phyloP scores from a whole-genome alignment of 306 rosid genomes.

The Begonia fuchsioides region DNA sequence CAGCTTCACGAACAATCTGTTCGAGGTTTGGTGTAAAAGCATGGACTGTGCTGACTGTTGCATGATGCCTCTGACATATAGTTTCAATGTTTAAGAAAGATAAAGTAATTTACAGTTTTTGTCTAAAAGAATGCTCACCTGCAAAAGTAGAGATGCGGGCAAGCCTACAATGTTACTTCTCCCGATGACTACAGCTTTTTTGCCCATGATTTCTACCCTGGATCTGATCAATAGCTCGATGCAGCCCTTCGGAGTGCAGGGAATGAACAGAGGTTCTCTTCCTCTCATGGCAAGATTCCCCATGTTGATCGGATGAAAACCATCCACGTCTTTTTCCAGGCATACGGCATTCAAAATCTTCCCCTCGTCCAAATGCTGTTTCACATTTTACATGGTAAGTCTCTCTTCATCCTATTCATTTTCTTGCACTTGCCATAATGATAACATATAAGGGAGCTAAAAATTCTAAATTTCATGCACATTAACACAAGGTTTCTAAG shows the following conservation, averaged over 20 bases:
- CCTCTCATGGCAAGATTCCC: slow-evolving; percentile 83
- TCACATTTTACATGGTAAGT: neutral
- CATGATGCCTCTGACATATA: slow-evolving; percentile 72
- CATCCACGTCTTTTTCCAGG: slow-evolving; percentile 90
- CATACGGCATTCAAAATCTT: slow-evolving; percentile 35
- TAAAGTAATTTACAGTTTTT: neutral
- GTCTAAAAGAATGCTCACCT: slow-evolving; percentile 26
- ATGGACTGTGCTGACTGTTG: slow-evolving; percentile 69
- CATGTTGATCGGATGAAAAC: slow-evolving; percentile 75
- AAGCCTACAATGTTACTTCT: slow-evolving; percentile 85
- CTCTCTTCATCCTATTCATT: neutral
- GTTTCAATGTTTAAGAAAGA: neutral
- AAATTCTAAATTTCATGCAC: no score
- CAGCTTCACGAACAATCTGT: slow-evolving; percentile 58
- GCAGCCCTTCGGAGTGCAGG: slow-evolving; percentile 91
- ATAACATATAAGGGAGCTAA: no score
- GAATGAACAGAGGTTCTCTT: slow-evolving; percentile 74
- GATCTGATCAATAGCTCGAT: slow-evolving; percentile 75
- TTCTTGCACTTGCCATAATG: neutral
- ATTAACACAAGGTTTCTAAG: no score
- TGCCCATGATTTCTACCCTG: slow-evolving; percentile 62
- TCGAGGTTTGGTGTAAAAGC: slow-evolving; percentile 63
- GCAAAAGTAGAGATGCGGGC: slow-evolving; percentile 72
- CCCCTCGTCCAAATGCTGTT: slow-evolving; percentile 78
- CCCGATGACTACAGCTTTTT: slow-evolving; percentile 82